Base-by-base conservation (phyloP, 371 early-diverging fungal species). In the Mucor indicus region DNA sequence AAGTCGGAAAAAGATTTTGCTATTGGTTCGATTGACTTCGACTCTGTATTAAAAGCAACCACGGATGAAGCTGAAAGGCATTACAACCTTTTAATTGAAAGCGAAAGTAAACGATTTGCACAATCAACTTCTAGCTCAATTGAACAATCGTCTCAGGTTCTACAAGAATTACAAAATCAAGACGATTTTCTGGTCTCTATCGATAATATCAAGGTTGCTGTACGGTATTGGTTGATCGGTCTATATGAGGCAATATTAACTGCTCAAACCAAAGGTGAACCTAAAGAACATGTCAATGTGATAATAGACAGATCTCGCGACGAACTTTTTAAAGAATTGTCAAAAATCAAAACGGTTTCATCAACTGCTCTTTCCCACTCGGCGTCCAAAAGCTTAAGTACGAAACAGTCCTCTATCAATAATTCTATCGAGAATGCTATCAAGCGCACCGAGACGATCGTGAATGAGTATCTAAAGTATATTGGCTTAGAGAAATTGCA, bases 131-230 rank as follows among this genome's bases (percentile, higher is more conserved):
- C 38, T 24, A 21, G 23, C 3, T 16, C 25, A 9, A 41, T 31
- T 13, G 13, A n/a, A n/a, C n/a, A n/a, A n/a, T n/a, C n/a, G n/a
- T n/a, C n/a, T n/a, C n/a, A 45, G 12, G 11, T 23, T 22, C 15
- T 36, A 13, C 11, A 31, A 13, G 53, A 43, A 17, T 21, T 31
- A 16, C 33, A 30, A 10, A 22, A 38, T 25, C 53, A 48, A 12
- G 60, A 67, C 35, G 33, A 51, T 13, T 38, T 62, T 17, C 44
- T 69, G 22, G 49, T 55, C 16, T 53, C 63, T 30, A 48, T 65
- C 12, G 60, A 66, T 21, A 65, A 60, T 6, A 57, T 69, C 37
- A 65, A 63, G 55, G 58, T 57, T 13, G 51, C 57, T 21, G 56
- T 63, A 11, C 60, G 63, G 15, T 62, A 60, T 43, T 69, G 66